A percentile compares a stretch with the other conserved stretches of the same genome.
phyloP scores from a whole-genome alignment of 257 asterid genomes.

The Solanum pinnatisectum region DNA sequence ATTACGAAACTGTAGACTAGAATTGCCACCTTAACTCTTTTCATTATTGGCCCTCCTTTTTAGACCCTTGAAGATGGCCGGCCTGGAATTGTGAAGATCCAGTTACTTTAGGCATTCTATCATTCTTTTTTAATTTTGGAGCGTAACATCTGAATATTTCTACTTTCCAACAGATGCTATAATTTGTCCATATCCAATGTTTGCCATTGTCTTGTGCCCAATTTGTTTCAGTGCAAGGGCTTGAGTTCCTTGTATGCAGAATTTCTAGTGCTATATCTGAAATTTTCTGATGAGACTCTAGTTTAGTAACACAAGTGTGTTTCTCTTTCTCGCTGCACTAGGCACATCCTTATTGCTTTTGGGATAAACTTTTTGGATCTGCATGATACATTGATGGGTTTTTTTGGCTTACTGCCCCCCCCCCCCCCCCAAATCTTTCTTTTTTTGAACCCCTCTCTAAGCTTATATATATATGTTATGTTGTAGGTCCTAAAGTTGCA shows the following conservation, averaged over 20 bases:
- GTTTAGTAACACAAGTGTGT: background rate
- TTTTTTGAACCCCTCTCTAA: background rate
- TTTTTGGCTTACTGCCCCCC: background rate
- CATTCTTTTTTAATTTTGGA: background rate
- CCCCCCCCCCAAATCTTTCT: background rate
- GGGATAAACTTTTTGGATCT: background rate
- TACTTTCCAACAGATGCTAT: background rate
- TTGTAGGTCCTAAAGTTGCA: constrained; percentile 85
- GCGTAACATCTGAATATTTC: background rate
- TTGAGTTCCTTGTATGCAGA: background rate
- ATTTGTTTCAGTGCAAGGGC: background rate
- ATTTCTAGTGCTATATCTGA: background rate
- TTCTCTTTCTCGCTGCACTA: background rate
- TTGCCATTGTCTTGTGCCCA: background rate
- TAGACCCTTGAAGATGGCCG: background rate
- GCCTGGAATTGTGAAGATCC: background rate
- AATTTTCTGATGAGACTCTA: background rate
- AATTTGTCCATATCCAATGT: background rate
- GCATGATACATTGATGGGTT: background rate
- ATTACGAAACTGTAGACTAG: background rate
- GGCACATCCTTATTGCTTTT: background rate
- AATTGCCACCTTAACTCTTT: background rate
- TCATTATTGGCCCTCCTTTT: background rate
- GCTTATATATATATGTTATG: background rate
- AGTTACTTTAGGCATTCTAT: background rate